phyloP scores from a whole-genome alignment of 2,329 filamentous ascomycete species.

The Aspergillus vadensis region DNA sequence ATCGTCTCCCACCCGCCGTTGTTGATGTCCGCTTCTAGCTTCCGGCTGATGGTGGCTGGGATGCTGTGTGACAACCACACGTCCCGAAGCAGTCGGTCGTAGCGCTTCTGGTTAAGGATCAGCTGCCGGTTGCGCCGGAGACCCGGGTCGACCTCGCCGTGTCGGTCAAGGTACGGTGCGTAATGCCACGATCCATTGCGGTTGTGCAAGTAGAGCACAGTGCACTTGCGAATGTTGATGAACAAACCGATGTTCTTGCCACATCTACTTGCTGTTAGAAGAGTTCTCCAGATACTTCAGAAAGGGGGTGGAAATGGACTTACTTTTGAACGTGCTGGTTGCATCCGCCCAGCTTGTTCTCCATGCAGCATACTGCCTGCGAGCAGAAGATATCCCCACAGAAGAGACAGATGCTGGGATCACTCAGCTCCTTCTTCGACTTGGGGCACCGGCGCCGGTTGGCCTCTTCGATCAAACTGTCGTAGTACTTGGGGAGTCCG shows the following conservation, averaged over 20 bases:
- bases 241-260: conserved; percentile 89
- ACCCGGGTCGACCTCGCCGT: conserved; percentile 93
- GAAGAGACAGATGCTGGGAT: conserved; percentile 89
- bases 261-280: conserved; percentile 60
- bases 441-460: conserved; percentile 81
- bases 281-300: conserved; percentile 5
- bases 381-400: conserved; percentile 97
- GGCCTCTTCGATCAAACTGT: conserved; percentile 87
- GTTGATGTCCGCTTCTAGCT: conserved; percentile 92
- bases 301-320: conserved; percentile 34
- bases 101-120: conserved; percentile 89
- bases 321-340: conserved; percentile 88
- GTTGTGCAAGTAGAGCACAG: conserved; percentile 82
- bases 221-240: conserved; percentile 96
- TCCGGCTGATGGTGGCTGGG: conserved; percentile 84
- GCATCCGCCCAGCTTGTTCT: conserved; percentile 74
- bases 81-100: conserved; percentile 82
- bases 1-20: conserved; percentile 92
- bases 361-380: conserved; percentile 85
- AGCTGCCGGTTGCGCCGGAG: conserved; percentile 84
- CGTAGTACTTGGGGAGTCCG: conserved; percentile 87
- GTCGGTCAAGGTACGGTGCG: conserved; percentile 92
- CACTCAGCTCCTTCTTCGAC: conserved; percentile 85
- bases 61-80: conserved; percentile 86
- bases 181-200: conserved; percentile 79